Conservation (phyloP, 2,329 filamentous ascomycete species). For the Acrocalymma vagum region DNA sequence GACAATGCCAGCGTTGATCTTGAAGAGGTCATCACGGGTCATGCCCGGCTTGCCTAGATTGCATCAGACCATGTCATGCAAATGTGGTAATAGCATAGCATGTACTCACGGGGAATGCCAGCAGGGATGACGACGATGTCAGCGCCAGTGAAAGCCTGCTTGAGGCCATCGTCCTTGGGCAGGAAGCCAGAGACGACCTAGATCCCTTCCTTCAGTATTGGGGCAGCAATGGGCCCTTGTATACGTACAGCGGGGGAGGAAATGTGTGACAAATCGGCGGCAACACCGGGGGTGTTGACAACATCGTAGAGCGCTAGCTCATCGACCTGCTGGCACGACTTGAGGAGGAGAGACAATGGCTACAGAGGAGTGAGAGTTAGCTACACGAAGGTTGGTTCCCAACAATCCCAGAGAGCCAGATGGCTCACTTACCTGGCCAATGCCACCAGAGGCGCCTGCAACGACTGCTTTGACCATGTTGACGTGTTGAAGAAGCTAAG, state of each 20-base stretch:
- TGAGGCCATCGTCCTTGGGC: constrained; percentile 82
- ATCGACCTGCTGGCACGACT: constrained; percentile 85
- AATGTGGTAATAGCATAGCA: background rate
- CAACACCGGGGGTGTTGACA: constrained; percentile 96
- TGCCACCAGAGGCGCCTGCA: constrained; percentile 96
- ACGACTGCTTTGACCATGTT: constrained; percentile 63
- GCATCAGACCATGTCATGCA: constrained; percentile 19
- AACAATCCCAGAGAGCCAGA: too few species aligned
- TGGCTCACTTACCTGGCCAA: constrained; percentile 80
- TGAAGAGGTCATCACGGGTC: constrained; percentile 99
- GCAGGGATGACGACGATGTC: constrained; percentile 98
- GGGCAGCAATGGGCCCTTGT: constrained; percentile 12
- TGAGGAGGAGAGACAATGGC: constrained; percentile 96
- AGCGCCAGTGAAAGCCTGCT: constrained; percentile 87
- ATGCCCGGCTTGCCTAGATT: constrained; percentile 94
- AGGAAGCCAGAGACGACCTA: constrained; percentile 87
- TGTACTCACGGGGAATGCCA: constrained; percentile 86
- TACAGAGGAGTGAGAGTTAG: constrained; percentile 53
- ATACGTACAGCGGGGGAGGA: constrained; percentile 79
- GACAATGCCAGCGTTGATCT: constrained; percentile 98
- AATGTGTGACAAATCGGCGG: constrained; percentile 96
- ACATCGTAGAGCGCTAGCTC: constrained; percentile 99
- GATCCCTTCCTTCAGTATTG: constrained; percentile 26
- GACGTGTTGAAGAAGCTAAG: constrained; percentile 26
- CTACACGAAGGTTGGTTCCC: constrained; percentile 4